phyloP scores from a whole-genome alignment of 2,329 filamentous ascomycete genomes.

The Ilyonectria destructans region DNA sequence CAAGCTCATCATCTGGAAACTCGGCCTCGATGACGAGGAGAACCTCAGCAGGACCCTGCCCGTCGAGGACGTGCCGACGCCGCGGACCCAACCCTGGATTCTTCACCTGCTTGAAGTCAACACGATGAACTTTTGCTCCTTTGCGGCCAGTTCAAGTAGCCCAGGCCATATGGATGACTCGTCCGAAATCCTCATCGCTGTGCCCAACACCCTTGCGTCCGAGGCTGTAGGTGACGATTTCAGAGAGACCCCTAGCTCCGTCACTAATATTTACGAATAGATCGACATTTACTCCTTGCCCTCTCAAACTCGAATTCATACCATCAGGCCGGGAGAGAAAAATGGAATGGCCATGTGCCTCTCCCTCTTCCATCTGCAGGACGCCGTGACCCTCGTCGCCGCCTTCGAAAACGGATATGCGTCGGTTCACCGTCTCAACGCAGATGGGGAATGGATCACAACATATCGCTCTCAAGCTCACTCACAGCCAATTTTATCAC shows the following conservation, averaged over 20 bases:
- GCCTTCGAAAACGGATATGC: conserved; percentile 91
- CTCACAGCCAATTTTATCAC: conserved; percentile 85
- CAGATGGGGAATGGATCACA: conserved; percentile 61
- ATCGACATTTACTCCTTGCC: conserved; percentile 91
- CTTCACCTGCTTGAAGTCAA: conserved; percentile 89
- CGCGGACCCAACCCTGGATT: conserved; percentile 83
- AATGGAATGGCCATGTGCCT: conserved; percentile 94
- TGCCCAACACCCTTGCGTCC: conserved; percentile 83
- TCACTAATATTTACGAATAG: conserved; percentile 52
- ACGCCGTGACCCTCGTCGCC: conserved; percentile 75
- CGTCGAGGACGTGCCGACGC: conserved; percentile 70
- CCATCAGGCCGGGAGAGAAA: conserved; percentile 65
- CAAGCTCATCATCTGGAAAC: conserved; percentile 87
- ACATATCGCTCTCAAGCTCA: conserved; percentile 80
- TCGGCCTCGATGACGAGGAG: conserved; percentile 74
- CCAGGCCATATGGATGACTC: conserved; percentile 44
- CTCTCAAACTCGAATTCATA: conserved; percentile 78
- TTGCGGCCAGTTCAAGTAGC: conserved; percentile 72
- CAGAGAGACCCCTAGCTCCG: neutral
- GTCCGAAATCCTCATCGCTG: conserved; percentile 77
- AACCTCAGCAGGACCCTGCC: conserved; percentile 80
- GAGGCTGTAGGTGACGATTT: conserved; percentile 71
- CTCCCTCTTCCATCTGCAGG: conserved; percentile 68
- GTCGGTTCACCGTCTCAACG: conserved; percentile 72
- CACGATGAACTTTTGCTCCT: conserved; percentile 95